Evolutionary conservation across 257 asterid genomes (phyloP).

Genomic region (Rehmannia glutinosa): DNA sequence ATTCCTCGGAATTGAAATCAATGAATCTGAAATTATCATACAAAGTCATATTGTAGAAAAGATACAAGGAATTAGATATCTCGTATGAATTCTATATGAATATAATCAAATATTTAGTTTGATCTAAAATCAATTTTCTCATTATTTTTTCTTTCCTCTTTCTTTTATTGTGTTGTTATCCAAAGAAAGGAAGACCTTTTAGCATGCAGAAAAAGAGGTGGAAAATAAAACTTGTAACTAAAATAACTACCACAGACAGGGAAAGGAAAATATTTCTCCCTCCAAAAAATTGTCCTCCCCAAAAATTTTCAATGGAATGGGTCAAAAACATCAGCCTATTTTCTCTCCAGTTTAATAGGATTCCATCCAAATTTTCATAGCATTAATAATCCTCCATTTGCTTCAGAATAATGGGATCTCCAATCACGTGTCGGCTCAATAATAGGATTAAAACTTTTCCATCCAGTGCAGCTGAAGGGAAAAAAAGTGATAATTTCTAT

Average conservation of each 20-base stretch:
- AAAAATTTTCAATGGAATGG: constrained; percentile 17
- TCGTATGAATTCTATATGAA: too few relatives aligned
- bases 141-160: too few relatives aligned
- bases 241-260: too few relatives aligned
- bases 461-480: neutral
- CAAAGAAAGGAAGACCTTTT: neutral
- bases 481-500: constrained; percentile 12
- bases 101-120: neutral
- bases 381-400: constrained; percentile 23
- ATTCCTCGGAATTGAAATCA: too few relatives aligned
- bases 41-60: too few relatives aligned
- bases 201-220: neutral
- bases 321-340: constrained; percentile 40
- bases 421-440: constrained; percentile 50
- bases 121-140: too few relatives aligned
- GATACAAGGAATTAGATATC: too few relatives aligned
- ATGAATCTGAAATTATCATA: too few relatives aligned
- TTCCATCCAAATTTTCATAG: constrained; percentile 22
- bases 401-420: constrained; percentile 48
- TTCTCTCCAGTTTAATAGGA: constrained; percentile 39
- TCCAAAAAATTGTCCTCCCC: neutral
- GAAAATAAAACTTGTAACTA: constrained; percentile 12
- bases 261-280: too few relatives aligned
- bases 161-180: neutral
- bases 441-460: constrained; percentile 22